Evolutionary conservation across 2,329 filamentous ascomycete species (phyloP), one percentile per base, ranked within the genome.

Genomic region (Diaporthe aspalathi): DNA sequence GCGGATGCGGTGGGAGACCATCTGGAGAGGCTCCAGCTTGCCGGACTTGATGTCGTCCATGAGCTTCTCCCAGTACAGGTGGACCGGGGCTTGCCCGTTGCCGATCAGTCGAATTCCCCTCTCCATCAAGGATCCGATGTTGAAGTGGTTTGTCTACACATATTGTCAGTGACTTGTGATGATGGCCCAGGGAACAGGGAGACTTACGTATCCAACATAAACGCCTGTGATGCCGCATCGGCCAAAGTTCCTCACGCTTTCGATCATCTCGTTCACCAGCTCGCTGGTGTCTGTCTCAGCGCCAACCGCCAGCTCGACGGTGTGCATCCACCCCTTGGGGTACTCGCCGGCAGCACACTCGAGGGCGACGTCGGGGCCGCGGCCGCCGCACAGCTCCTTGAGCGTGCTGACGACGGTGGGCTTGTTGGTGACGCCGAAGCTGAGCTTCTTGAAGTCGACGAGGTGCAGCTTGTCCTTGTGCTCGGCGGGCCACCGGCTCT

Each of bases 281-380:
- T 94, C 94, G 67, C 90, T 93, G 0, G 93, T 95, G 77, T 97
- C 94, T 0, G 93, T 97, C 83, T 97, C 94, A 43, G 92, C 84
- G 0, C 94, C 94, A 0, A 89, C 43, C 8, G 83, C 77, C 71
- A 89, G 84, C 79, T 91, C 87, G 2, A 90, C 76, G 81, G 87
- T 88, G 75, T 90, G 88, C 73, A 85, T 78, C 86, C 88, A 90
- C 2, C 88, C 86, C 78, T 91, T 91, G 27, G 88, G 81, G 67
- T 91, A 91, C 77, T 90, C 88, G 24, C 88, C 88, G 0, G 88
- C 88, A 0, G 84, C 88, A 73, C 88, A 90, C 79, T 97, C 93
- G 9, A 96, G 85, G 5, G 85, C 86, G 3, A 92, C 91, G 77
- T 97, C 94, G 0, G 93, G 92, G 0, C 94, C 94, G 1, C 91